Conservation (phyloP, 2,329 filamentous ascomycete species). For the Ceratocystis harringtonii region DNA sequence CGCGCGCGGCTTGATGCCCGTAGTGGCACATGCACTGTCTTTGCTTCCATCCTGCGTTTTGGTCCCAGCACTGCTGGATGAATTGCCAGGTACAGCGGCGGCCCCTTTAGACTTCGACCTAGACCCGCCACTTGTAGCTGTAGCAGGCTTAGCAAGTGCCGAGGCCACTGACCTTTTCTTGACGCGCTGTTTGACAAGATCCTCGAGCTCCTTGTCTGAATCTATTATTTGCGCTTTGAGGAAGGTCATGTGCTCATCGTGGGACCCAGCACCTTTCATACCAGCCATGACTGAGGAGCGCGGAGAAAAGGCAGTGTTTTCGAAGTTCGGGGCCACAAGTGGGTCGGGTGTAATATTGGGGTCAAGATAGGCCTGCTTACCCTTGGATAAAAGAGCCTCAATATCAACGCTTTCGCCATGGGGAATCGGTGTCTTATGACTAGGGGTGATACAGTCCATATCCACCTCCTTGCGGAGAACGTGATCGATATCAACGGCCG, state of each 20-base stretch:
- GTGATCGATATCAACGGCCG: conserved; percentile 84
- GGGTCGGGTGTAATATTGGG: conserved; percentile 42
- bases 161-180: background rate
- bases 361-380: conserved; percentile 53
- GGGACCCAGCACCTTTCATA: conserved; percentile 31
- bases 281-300: conserved; percentile 67
- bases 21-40: background rate
- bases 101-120: too few species aligned
- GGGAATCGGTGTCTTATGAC: conserved; percentile 60
- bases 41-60: conserved; percentile 17
- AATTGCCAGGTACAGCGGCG: too few species aligned
- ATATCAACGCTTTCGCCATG: conserved; percentile 85
- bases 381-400: conserved; percentile 56
- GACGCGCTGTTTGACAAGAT: conserved; percentile 46
- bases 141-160: background rate
- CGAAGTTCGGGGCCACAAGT: conserved; percentile 38
- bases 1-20: background rate
- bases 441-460: conserved; percentile 92
- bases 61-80: conserved; percentile 26
- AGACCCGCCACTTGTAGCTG: background rate
- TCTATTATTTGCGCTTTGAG: conserved; percentile 72
- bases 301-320: conserved; percentile 51
- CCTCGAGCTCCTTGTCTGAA: conserved; percentile 56
- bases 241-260: conserved; percentile 41
- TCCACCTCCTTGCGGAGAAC: conserved; percentile 96